phyloP scores from a whole-genome alignment of 2,329 filamentous ascomycete genomes.

The Fusarium sp. region DNA sequence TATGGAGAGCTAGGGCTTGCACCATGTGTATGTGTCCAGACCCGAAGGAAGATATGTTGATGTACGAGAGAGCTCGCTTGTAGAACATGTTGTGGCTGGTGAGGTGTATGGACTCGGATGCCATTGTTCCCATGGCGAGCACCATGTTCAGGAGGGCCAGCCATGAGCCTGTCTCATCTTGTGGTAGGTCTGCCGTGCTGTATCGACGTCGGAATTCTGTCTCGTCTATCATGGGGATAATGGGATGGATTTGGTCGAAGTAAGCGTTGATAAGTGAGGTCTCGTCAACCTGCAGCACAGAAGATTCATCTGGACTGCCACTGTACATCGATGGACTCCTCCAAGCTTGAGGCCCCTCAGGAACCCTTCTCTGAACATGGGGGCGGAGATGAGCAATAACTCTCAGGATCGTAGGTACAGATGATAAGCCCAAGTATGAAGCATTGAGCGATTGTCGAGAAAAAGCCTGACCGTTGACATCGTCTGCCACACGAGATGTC shows the following conservation, averaged over 20 bases:
- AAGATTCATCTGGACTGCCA: background rate
- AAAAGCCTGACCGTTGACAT: conserved; percentile 63
- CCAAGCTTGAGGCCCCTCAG: conserved; percentile 29
- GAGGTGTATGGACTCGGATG: conserved; percentile 75
- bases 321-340: background rate
- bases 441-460: conserved; percentile 63
- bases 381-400: conserved; percentile 65
- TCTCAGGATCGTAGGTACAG: conserved; percentile 48
- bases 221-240: conserved; percentile 81
- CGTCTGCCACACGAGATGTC: conserved; percentile 12
- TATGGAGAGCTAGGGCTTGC: conserved; percentile 77
- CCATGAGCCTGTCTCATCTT: conserved; percentile 71
- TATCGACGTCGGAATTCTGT: conserved; percentile 65
- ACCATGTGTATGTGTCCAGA: conserved; percentile 71
- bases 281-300: background rate
- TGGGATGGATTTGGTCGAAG: conserved; percentile 78
- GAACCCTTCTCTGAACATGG: conserved; percentile 59
- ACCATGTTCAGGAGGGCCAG: conserved; percentile 81
- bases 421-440: conserved; percentile 79
- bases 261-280: conserved; percentile 65
- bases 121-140: conserved; percentile 79
- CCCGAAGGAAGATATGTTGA: conserved; percentile 75
- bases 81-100: conserved; percentile 66
- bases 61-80: conserved; percentile 73
- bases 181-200: conserved; percentile 55